Percentiles rank a stretch among this genome's conserved stretches.
These are phyloP conservation scores for Bidens hawaiensis DNA, from an alignment of 140 eudicot species.

Conservation along the genomic window DNA sequence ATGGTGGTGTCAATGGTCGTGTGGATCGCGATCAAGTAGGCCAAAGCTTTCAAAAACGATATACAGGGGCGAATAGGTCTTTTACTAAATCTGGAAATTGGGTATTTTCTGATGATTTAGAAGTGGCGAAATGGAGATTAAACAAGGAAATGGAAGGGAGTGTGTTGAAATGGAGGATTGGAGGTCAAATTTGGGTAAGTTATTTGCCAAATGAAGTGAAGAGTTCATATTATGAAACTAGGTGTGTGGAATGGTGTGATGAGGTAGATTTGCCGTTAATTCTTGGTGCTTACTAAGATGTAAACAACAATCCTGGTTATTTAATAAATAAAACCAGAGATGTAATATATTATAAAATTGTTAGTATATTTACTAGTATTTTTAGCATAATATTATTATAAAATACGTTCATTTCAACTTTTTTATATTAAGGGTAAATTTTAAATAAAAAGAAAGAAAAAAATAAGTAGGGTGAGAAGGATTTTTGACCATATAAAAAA, in stretches of 20 bases:
- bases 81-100: constrained; percentile 64
- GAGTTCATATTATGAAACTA: constrained; percentile 66
- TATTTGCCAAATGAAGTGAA: constrained; percentile 66
- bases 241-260: constrained; percentile 88
- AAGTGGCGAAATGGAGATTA: constrained; percentile 77
- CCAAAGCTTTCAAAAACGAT: constrained; percentile 46
- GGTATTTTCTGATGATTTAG: constrained; percentile 56
- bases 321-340: not conserved
- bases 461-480: too few relatives aligned
- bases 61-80: constrained; percentile 51
- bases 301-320: not conserved
- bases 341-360: not conserved
- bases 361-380: not conserved
- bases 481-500: too few relatives aligned
- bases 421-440: not conserved
- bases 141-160: constrained; percentile 95
- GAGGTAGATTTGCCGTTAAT: constrained; percentile 90
- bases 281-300: constrained; percentile 19
- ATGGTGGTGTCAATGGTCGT: constrained; percentile 12
- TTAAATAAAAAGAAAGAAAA: too few relatives aligned
- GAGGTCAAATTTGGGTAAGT: constrained; percentile 70
- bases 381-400: too few relatives aligned
- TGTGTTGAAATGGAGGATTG: constrained; percentile 94
- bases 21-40: constrained; percentile 21
- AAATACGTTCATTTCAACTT: not conserved